Evolutionary conservation across 352 stramenopile species (phyloP).

Genomic region (Heterotrichella gracilis): DNA sequence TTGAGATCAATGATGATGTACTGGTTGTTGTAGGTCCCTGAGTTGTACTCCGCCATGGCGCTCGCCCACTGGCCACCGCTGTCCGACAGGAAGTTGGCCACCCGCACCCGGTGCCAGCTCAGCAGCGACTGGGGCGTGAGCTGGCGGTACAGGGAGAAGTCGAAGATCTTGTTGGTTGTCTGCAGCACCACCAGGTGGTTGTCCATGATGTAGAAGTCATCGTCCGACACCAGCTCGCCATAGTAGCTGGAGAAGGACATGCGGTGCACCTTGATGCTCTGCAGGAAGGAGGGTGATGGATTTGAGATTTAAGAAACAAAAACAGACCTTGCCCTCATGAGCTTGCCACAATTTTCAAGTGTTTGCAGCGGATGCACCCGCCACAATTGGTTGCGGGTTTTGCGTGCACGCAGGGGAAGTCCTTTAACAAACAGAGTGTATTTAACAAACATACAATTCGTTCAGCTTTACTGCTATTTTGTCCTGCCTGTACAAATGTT

Average conservation of each 20-base stretch:
- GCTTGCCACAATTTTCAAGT: too few relatives aligned
- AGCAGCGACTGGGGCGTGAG: constrained; percentile 27
- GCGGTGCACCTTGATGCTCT: constrained; percentile 18
- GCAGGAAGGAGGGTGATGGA: too few relatives aligned
- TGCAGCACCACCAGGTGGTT: constrained; percentile 27
- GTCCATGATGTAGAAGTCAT: constrained; percentile 38
- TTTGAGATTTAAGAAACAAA: background rate
- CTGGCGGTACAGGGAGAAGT: constrained; percentile 27
- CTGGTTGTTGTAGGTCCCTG: constrained; percentile 34
- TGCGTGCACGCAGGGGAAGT: too few relatives aligned
- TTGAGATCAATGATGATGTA: constrained; percentile 39
- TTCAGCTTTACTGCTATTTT: too few relatives aligned
- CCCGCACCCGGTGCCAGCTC: constrained; percentile 26
- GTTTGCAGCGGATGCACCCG: too few relatives aligned
- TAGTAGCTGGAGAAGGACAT: constrained; percentile 38
- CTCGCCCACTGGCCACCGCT: constrained; percentile 26
- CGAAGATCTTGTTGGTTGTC: constrained; percentile 33
- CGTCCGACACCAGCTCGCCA: constrained; percentile 33
- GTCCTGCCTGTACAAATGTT: too few relatives aligned
- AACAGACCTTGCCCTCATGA: background rate
- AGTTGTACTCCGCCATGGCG: constrained; percentile 21
- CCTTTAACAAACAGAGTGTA: too few relatives aligned
- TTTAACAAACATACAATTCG: too few relatives aligned
- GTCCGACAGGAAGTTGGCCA: constrained; percentile 26
- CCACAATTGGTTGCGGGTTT: too few relatives aligned